phyloP scores from a whole-genome alignment of 2,329 filamentous ascomycete species.

The Neophaeococcomyces mojaviensis region DNA sequence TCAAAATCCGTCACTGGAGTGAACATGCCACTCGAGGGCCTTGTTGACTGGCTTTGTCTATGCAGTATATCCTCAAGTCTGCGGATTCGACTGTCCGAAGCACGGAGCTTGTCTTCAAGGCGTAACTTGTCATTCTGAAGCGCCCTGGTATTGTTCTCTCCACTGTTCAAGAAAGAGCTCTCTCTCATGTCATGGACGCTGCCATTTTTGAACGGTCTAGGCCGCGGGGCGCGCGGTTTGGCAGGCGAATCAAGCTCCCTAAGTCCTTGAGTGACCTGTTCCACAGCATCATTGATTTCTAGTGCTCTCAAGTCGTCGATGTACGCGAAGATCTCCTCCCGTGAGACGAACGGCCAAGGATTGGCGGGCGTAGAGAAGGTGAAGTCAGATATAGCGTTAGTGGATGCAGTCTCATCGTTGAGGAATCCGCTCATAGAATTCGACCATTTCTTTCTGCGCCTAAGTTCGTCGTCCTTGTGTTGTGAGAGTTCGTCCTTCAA shows the following conservation, averaged over 20 bases:
- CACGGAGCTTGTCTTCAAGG: conserved; percentile 65
- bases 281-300: conserved; percentile 57
- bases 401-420: conserved; percentile 26
- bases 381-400: conserved; percentile 65
- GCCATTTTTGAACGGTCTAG: conserved; percentile 93
- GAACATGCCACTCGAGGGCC: conserved; percentile 46
- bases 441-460: conserved; percentile 81
- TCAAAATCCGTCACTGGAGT: conserved; percentile 30
- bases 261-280: conserved; percentile 68
- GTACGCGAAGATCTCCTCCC: conserved; percentile 70
- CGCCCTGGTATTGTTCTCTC: conserved; percentile 67
- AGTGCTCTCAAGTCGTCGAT: conserved; percentile 58
- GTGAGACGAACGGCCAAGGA: conserved; percentile 68
- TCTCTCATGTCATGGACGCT: conserved; percentile 90
- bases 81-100: conserved; percentile 81
- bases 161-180: conserved; percentile 74
- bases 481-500: conserved; percentile 87
- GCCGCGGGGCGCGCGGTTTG: conserved; percentile 74
- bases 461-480: conserved; percentile 87
- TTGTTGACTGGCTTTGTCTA: conserved; percentile 58
- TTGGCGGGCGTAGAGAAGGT: conserved; percentile 74
- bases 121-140: conserved; percentile 77
- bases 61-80: conserved; percentile 89
- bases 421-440: conserved; percentile 32
- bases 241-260: conserved; percentile 75